Conservation (phyloP, 805 yeast genomes). For the Candida silvatica region DNA sequence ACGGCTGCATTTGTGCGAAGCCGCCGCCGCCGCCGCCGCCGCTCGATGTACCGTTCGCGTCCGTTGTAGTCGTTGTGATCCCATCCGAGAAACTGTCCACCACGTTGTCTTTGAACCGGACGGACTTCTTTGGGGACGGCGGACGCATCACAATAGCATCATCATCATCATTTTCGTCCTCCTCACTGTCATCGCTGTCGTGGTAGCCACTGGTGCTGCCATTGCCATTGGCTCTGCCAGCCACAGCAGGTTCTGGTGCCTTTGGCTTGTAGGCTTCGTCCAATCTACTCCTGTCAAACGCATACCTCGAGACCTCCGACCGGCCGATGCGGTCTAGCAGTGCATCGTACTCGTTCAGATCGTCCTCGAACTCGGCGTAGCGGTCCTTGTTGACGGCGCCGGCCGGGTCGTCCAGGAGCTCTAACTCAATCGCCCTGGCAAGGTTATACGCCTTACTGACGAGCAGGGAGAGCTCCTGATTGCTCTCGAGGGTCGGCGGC, state of each 20-base stretch:
- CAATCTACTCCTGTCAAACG: neutral
- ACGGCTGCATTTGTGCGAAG: neutral
- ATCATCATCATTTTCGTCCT: neutral
- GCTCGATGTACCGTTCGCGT: constrained; percentile 1
- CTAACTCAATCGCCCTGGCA: constrained; percentile 1
- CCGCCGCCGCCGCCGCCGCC: neutral
- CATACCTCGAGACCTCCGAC: neutral
- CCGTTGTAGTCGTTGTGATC: neutral
- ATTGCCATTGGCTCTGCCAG: no score
- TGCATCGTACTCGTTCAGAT: neutral
- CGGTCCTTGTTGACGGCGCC: neutral
- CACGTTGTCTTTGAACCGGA: constrained; percentile 15
- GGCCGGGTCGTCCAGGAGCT: neutral
- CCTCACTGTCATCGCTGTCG: neutral
- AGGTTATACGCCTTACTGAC: neutral
- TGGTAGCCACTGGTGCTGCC: no score
- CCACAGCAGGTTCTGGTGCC: neutral
- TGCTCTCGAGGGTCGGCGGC: neutral
- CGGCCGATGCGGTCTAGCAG: neutral
- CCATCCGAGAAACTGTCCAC: constrained; percentile 2
- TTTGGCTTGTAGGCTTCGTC: neutral
- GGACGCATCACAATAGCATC: neutral
- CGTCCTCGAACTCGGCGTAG: neutral
- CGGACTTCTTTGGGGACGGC: constrained; percentile 9
- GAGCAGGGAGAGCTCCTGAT: neutral